Evolutionary conservation across 2,329 filamentous ascomycete species (phyloP), one percentile per base, ranked within the genome.

Genomic region (Fusarium musae): DNA sequence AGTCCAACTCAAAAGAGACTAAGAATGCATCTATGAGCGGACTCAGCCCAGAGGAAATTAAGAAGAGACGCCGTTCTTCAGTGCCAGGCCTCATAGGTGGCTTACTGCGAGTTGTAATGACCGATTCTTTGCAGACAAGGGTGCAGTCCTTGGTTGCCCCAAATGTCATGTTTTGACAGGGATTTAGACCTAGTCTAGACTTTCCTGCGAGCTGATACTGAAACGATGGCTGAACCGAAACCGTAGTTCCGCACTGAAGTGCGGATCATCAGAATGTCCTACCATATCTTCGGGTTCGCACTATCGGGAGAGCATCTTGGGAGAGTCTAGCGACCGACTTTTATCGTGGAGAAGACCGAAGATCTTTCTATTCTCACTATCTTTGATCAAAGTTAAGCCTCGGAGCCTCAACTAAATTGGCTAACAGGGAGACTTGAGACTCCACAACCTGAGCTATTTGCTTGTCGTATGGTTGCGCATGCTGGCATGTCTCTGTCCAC

Each of bases 181-280:
- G 74, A 56, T 72, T 40, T 23, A 49, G 30, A 42, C 30, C 61
- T 63, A 59, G 58, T 64, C 28, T 44, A 61, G 60, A 64, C 30
- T 44, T 66, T 66, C 63, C 64, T 59, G 43, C 28, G 61, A 75
- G 64, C 75, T 77, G 75, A 77, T 53, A 61, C 75, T 75, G 75
- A 77, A 76, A 77, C 75, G 57, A 61, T 71, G 52, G 71, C 58
- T 64, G 57, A 64, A 68, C 73, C 69, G 50, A 69, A 63, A 62
- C 59, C 50, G 44, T 44, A 57, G 30, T 58, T 58, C 54, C 30
- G 47, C 28, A 52, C n/a, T 47, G 54, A 67, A 43, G 54, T 40
- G 43, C 52, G 54, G 53, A 60, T 73, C 68, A 65, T 59, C 44
- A 46, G 42, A 57, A 61, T 60, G 62, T 37, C 54, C 60, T 68